Base-by-base conservation (phyloP, 164 flowering plant species). In the Protea cynaroides region DNA sequence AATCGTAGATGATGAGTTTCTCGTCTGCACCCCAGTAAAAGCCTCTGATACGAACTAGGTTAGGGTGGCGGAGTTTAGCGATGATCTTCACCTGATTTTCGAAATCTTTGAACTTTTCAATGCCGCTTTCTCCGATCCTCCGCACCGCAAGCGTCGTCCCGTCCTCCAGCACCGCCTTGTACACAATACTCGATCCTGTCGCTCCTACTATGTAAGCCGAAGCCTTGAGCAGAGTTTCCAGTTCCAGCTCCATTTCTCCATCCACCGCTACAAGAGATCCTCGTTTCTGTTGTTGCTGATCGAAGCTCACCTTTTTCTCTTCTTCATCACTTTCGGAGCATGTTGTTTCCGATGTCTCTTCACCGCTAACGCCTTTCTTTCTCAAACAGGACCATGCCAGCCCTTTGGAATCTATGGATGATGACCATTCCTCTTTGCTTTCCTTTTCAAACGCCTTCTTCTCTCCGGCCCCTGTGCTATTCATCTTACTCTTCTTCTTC, bases 171-270 rank as follows among this genome's bases (percentile, higher is more conserved):
- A 94, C 92, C 3, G 97, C 99, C 72, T 88, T 95, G 83, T 95
- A 95, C 76, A 92, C 81, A 51, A 95, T 95, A 71, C 94, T 90
- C 17, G 92, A 78, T 13, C 96, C 96, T 7, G 85, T 82, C 9
- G 96, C 96, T 0, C 99, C 99, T n/a, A 95, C 67, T 6, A 92
- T 90, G 53, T 88, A 95, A 8, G 99, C 99, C 25, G 97, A 88
- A 1, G 97, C 99, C 67, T 88, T 92, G 0, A 95, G 78, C 63
- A 95, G 74, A 0, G 87, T 81, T 72, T 91, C 99, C 11, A 92
- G 67, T 68, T 95, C 99, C 0, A 95, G 78, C 78, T 82, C 82
- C 53, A 82, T 71, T 46, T 83, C 96, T 0, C 96, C 94, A 25
- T 87, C 94, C 0, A 90, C 79, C 54, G 86, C 82, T 51, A 90